Conservation (phyloP, 2,329 filamentous ascomycete genomes). For the Botryosphaeria agaves region DNA sequence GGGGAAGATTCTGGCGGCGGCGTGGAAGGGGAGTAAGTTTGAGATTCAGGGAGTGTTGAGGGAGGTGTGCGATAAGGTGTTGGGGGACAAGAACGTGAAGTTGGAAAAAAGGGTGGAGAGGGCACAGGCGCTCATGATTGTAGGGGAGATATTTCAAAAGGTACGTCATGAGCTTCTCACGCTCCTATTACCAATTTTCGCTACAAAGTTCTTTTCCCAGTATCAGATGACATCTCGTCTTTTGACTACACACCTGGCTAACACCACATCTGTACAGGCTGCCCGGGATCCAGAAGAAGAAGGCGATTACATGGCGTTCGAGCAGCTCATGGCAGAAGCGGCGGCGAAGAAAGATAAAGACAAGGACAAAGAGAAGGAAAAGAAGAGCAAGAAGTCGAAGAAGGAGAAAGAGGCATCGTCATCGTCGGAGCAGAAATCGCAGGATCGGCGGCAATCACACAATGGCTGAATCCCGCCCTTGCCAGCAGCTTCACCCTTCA, state of each 20-base stretch:
- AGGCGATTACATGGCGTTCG: conserved; percentile 96
- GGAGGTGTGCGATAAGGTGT: conserved; percentile 80
- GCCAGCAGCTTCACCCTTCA: no score
- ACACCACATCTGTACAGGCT: conserved; percentile 42
- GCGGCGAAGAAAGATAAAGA: conserved; percentile 89
- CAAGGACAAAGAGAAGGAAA: conserved; percentile 42
- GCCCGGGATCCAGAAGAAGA: conserved; percentile 86
- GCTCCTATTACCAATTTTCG: not conserved
- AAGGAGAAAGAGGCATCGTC: conserved; percentile 7
- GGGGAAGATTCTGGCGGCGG: conserved; percentile 92
- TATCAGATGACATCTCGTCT: no score
- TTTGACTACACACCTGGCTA: no score
- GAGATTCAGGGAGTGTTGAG: conserved; percentile 93
- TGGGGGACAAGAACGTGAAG: conserved; percentile 64
- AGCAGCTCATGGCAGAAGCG: conserved; percentile 92
- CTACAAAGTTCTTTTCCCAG: no score
- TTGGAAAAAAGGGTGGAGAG: conserved; percentile 77
- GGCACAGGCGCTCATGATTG: conserved; percentile 73
- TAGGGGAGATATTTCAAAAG: conserved; percentile 78
- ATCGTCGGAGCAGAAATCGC: not conserved
- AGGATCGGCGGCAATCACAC: no score
- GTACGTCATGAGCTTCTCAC: conserved; percentile 30
- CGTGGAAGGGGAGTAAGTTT: conserved; percentile 91
- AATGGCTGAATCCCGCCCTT: no score
- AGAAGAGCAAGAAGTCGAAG: conserved; percentile 13